A percentile compares a stretch with the other conserved stretches of the same genome.
Evolutionary conservation across 345 rosid genomes (phyloP).

Genomic region (Eucalyptus cloeziana): DNA sequence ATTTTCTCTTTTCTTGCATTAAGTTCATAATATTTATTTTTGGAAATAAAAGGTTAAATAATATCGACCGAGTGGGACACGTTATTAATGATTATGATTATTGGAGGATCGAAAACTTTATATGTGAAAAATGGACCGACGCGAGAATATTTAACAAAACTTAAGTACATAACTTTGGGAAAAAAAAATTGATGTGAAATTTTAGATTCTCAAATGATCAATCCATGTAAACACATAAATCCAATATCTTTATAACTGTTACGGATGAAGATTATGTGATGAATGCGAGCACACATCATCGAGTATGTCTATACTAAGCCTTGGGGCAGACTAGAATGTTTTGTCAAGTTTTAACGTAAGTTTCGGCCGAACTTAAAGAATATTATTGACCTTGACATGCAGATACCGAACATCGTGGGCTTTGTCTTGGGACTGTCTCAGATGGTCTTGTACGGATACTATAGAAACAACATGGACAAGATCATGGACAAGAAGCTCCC

Average conservation of each 20-base stretch:
- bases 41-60: background rate
- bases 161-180: background rate
- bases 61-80: background rate
- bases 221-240: background rate
- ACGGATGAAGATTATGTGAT: background rate
- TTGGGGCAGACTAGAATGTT: background rate
- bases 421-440: slow-evolving; percentile 61
- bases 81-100: background rate
- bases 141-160: background rate
- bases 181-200: background rate
- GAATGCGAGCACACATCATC: background rate
- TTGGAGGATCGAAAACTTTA: background rate
- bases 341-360: background rate
- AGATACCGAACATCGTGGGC: slow-evolving; percentile 73
- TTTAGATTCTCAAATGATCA: background rate
- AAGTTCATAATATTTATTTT: background rate
- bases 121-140: background rate
- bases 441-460: slow-evolving; percentile 54
- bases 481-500: slow-evolving; percentile 6
- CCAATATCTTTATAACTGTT: background rate
- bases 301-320: background rate
- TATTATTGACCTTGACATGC: background rate
- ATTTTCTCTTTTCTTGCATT: background rate
- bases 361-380: background rate
- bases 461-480: slow-evolving; percentile 16